Conservation (phyloP, 345 rosid genomes). For the Passiflora organensis region DNA sequence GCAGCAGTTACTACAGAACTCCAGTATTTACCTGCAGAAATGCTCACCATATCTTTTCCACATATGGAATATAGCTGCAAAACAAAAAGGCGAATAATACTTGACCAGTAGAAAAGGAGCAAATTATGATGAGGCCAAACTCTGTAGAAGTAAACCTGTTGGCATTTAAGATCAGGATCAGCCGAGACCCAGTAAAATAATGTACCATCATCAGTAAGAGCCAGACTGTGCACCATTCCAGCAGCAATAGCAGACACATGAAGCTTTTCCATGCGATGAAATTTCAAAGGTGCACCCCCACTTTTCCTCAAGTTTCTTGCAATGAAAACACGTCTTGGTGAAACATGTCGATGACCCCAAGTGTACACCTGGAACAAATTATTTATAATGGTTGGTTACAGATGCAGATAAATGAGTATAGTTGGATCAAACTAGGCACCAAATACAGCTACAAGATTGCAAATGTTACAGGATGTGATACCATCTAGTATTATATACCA, state of each 20-base stretch:
- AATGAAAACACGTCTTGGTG: slow-evolving; percentile 74
- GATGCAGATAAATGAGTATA: not conserved
- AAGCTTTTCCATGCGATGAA: slow-evolving; percentile 66
- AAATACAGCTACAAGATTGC: not conserved
- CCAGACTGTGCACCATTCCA: slow-evolving; percentile 90
- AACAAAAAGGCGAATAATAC: slow-evolving; percentile 3
- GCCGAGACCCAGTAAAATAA: slow-evolving; percentile 92
- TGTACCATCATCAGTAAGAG: slow-evolving; percentile 85
- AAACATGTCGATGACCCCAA: slow-evolving; percentile 97
- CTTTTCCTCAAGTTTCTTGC: slow-evolving; percentile 70
- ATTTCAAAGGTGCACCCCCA: slow-evolving; percentile 60
- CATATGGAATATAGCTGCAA: slow-evolving; percentile 55
- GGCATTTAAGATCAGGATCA: slow-evolving; percentile 81
- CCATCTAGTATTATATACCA: not conserved
- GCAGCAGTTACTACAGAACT: slow-evolving; percentile 69
- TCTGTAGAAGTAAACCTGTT: slow-evolving; percentile 54
- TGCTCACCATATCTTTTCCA: slow-evolving; percentile 57
- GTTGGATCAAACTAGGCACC: not conserved
- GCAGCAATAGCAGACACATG: slow-evolving; percentile 80
- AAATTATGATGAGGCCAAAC: not conserved
- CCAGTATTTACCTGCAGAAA: slow-evolving; percentile 97
- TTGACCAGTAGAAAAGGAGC: not conserved
- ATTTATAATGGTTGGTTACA: not conserved
- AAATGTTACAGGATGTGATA: not conserved
- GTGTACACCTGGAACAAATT: slow-evolving; percentile 58